Evolutionary conservation across 179 eudicot genomes (phyloP).

Genomic region (Drosera spatulata): DNA sequence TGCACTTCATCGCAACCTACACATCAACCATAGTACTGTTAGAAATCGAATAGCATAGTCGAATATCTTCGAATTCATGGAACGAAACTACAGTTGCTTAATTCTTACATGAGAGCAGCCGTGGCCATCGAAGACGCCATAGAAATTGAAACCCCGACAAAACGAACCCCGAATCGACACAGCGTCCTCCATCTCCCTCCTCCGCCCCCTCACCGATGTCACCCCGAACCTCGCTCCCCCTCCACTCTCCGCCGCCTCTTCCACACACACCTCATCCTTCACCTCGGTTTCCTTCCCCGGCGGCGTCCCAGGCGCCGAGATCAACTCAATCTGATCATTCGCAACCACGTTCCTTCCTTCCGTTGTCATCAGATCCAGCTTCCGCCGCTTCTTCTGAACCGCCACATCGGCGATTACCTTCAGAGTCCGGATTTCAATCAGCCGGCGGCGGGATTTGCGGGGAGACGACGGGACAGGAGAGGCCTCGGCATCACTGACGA

Average conservation of each 20-base stretch:
- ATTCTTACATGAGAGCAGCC: conserved; percentile 8
- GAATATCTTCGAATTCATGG: neutral
- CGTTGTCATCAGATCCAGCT: neutral
- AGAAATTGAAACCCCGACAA: neutral
- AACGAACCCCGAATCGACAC: conserved; percentile 1
- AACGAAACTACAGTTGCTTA: neutral
- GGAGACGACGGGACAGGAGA: neutral
- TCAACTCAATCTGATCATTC: neutral
- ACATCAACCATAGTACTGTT: neutral
- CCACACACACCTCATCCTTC: neutral
- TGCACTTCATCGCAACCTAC: conserved; percentile 72
- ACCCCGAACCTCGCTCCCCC: neutral
- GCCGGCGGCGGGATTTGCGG: neutral
- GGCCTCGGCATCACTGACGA: conserved; percentile 1
- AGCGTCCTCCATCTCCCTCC: conserved; percentile 7
- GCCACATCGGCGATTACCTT: neutral
- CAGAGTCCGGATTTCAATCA: neutral
- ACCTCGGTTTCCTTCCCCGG: neutral
- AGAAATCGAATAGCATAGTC: neutral
- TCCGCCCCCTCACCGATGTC: conserved; percentile 1
- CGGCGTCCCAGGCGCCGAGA: neutral
- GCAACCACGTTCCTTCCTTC: neutral
- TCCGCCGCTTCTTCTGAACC: neutral
- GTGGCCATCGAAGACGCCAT: conserved; percentile 4
- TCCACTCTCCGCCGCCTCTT: neutral